Conservation (phyloP, 257 asterid species). For the Fraxinus quadrangulata region DNA sequence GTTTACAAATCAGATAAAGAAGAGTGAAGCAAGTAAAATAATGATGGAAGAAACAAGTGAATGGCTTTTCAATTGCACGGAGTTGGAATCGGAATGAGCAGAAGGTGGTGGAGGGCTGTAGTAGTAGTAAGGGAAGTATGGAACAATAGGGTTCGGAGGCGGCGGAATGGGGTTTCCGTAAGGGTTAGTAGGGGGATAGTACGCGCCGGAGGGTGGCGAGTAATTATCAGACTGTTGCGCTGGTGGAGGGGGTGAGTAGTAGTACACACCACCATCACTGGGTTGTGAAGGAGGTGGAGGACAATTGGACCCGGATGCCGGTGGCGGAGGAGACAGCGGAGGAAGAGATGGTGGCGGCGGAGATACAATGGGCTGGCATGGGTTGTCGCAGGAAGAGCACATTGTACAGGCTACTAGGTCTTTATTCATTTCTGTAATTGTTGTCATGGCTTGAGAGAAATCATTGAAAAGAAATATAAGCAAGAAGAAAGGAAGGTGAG, state of each 20-base stretch:
- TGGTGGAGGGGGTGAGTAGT: conserved; percentile 60
- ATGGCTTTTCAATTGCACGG: conserved; percentile 27
- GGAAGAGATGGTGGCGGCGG: conserved; percentile 61
- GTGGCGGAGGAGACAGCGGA: conserved; percentile 32
- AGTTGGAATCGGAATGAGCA: conserved; percentile 21
- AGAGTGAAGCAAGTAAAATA: conserved; percentile 24
- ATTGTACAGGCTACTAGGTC: conserved; percentile 62
- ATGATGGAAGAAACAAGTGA: conserved; percentile 15
- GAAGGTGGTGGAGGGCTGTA: conserved; percentile 46
- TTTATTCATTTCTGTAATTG: conserved; percentile 47
- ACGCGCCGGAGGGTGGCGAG: conserved; percentile 43
- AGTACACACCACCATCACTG: conserved; percentile 31
- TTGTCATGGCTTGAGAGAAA: conserved; percentile 38
- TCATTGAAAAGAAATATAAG: conserved; percentile 15
- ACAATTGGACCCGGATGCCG: conserved; percentile 26
- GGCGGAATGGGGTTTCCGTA: conserved; percentile 37
- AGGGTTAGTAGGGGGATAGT: conserved; percentile 38
- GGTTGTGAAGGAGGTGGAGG: conserved; percentile 53
- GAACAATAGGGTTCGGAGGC: conserved; percentile 59
- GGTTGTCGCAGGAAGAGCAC: conserved; percentile 72
- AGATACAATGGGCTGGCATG: conserved; percentile 61
- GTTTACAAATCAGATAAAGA: conserved; percentile 19
- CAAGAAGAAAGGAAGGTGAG: conserved; percentile 21
- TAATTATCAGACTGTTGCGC: conserved; percentile 25
- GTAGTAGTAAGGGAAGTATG: conserved; percentile 56